Evolutionary conservation across 2,329 filamentous ascomycete species (phyloP), one percentile per base, ranked within the genome.

Genomic region (Setomelanomma holmii): DNA sequence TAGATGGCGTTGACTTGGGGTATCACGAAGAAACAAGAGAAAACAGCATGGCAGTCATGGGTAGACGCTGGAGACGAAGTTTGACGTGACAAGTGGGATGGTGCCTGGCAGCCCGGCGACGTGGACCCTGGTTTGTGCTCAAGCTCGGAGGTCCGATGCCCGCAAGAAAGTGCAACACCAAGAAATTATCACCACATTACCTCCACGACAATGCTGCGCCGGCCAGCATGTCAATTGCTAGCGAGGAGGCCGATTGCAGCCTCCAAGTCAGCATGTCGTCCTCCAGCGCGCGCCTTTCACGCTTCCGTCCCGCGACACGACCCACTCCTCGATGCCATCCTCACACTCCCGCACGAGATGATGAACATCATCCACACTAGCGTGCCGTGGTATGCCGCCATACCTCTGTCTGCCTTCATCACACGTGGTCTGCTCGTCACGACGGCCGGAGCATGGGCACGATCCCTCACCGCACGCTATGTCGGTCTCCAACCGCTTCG

Each of bases 371-470:
- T 91, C 73, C 82, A 86, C 63, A 78, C 75, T 14, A 73, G 76
- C 38, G 72, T 86, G 2, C 76, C 83, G 48, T 87, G 84, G 84
- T 80, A 72, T 6, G 73, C 76, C 11, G 79, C 81, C 17, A 78
- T 87, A 36, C 84, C 84, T 4, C 68, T 84, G 46, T 77, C 82
- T 4, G 84, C 84, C 3, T 63, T 86, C 35, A 43, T 80, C 14
- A 74, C 85, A 2, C 81, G 84, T 41, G 74, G 69, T 16, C 49
- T 74, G 5, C 66, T 85, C 44, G 76, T 80, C 36, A 69, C 82
- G 8, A 81, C 82, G 3, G 68, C 65, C 4, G 68, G 80, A 35
- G 66, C 80, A 36, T 80, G 76, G 58, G 53, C 74, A 51, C 71
- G 79, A 61, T 58, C 67, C 47, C 67, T 68, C 53, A 72, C 60